A percentile compares a stretch with the other conserved stretches of the same genome.
Conservation (phyloP, 192 early-diverging fungal genomes). For the Ambispora gerdemannii region DNA sequence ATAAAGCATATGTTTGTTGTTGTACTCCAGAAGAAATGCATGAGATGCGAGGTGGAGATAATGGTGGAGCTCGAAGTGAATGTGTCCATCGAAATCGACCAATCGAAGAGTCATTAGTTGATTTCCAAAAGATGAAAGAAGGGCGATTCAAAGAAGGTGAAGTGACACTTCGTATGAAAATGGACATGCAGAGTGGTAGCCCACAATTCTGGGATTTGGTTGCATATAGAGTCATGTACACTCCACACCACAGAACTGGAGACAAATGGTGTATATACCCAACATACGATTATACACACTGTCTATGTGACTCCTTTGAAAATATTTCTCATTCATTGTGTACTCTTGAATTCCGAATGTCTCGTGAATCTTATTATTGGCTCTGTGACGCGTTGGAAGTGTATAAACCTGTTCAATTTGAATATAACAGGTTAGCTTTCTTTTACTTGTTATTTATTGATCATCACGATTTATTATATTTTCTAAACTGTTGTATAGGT, state of each 20-base stretch:
- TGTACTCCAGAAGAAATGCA: conserved; percentile 96
- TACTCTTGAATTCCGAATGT: conserved; percentile 92
- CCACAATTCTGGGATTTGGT: conserved; percentile 99
- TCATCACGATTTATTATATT: neutral
- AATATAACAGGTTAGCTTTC: conserved; percentile 72
- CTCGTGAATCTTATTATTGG: conserved; percentile 99
- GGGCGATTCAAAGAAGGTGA: conserved; percentile 91
- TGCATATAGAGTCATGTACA: conserved; percentile 92
- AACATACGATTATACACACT: conserved; percentile 99
- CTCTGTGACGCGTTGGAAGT: conserved; percentile 95
- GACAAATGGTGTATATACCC: conserved; percentile 98
- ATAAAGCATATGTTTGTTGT: conserved; percentile 79
- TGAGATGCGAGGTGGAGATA: conserved; percentile 86
- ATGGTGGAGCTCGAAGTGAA: conserved; percentile 77
- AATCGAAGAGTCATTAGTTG: conserved; percentile 82
- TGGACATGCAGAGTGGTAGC: conserved; percentile 96
- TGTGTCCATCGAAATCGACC: conserved; percentile 93
- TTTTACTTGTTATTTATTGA: neutral
- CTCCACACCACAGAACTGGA: conserved; percentile 91
- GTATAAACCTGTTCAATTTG: conserved; percentile 99
- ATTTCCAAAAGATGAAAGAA: conserved; percentile 98
- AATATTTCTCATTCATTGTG: conserved; percentile 99
- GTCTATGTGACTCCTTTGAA: conserved; percentile 97
- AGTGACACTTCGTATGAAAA: conserved; percentile 98
- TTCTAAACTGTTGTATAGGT: conserved; percentile 2